Percentiles rank a stretch among this genome's conserved stretches.
These are phyloP conservation scores for Exidia glandulosa DNA, from an alignment of 768 basidiomycete genomes.

Conservation along the genomic window DNA sequence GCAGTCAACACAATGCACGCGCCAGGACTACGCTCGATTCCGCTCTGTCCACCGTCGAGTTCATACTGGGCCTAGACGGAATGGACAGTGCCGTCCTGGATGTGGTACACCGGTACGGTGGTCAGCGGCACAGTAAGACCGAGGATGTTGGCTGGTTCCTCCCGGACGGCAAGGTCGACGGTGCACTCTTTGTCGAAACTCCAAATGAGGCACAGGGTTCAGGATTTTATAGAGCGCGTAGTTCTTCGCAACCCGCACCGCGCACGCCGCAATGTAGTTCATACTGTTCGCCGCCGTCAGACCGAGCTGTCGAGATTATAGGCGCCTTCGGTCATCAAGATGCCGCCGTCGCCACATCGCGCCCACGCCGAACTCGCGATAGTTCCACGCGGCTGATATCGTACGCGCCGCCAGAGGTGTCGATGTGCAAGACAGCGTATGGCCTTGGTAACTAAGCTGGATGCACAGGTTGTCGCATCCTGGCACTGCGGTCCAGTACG, in stretches of 20 bases:
- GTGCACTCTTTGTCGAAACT: not conserved
- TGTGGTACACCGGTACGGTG: not conserved
- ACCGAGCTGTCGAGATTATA: not conserved
- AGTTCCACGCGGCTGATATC: conserved; percentile 1
- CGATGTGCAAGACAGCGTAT: not conserved
- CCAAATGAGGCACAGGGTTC: not conserved
- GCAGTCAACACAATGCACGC: not conserved
- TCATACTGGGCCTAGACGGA: not conserved
- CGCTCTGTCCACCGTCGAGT: not conserved
- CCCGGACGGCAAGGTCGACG: not conserved
- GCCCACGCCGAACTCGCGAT: not conserved
- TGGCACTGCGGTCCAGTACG: not conserved
- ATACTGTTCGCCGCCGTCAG: not conserved
- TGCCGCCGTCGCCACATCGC: not conserved
- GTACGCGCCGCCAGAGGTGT: not conserved
- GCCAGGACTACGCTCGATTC: not conserved
- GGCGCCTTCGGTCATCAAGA: not conserved
- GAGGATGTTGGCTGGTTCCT: not conserved
- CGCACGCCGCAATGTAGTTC: not conserved
- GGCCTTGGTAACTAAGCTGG: not conserved
- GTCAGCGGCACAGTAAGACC: not conserved
- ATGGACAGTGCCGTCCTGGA: not conserved
- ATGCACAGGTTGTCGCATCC: not conserved
- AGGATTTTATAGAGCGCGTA: not conserved
- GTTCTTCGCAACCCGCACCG: not conserved